A percentile compares a stretch with the other conserved stretches of the same genome.
phyloP scores from a whole-genome alignment of 2,329 filamentous ascomycete species.

The Beauveria sp. region DNA sequence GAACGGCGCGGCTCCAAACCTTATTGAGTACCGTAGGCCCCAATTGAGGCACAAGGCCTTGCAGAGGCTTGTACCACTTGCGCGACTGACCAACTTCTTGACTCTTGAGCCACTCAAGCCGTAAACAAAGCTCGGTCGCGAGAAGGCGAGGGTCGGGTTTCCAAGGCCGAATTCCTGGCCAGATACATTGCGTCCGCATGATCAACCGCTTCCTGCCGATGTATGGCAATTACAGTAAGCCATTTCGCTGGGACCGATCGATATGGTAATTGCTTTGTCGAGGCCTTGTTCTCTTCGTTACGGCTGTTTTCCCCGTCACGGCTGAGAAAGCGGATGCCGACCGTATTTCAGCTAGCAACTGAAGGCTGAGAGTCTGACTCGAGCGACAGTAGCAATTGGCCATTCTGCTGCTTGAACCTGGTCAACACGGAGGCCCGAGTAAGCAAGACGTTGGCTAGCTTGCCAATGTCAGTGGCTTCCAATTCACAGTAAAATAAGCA shows the following conservation, averaged over 20 bases:
- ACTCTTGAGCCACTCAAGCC: too few relatives aligned
- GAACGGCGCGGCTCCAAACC: background rate
- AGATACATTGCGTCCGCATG: background rate
- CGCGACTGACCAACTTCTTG: background rate
- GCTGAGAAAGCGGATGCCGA: background rate
- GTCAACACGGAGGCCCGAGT: too few relatives aligned
- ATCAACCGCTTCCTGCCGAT: background rate
- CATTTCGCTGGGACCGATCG: too few relatives aligned
- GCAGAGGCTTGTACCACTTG: background rate
- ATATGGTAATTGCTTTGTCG: too few relatives aligned
- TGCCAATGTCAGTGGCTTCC: background rate
- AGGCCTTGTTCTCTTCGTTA: background rate
- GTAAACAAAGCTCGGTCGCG: too few relatives aligned
- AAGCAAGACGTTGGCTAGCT: background rate
- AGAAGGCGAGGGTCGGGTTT: background rate
- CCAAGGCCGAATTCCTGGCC: background rate
- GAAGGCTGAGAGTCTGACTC: background rate
- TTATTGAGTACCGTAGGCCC: background rate
- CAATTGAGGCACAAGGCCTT: background rate
- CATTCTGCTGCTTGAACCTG: background rate
- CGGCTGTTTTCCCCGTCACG: background rate
- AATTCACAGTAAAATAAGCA: background rate
- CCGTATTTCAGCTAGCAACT: background rate
- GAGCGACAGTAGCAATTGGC: background rate
- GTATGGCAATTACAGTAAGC: too few relatives aligned